phyloP scores from a whole-genome alignment of 768 basidiomycete species.

The Tulasnella sp. region DNA sequence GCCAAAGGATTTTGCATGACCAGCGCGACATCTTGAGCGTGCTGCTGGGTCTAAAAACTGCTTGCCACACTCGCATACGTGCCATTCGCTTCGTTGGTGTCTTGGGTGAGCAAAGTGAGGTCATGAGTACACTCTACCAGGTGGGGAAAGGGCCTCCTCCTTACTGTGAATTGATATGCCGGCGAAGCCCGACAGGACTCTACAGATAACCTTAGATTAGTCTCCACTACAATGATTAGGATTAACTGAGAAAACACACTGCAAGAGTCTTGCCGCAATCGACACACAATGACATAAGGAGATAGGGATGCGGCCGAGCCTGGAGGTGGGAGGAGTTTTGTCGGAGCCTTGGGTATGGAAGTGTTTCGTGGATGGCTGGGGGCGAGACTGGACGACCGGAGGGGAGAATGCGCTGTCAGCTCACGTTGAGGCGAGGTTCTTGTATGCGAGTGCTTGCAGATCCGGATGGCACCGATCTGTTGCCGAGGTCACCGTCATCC shows the following conservation, averaged over 20 bases:
- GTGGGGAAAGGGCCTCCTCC: not conserved
- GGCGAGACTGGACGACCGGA: not conserved
- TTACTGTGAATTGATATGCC: not conserved
- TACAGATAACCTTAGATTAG: not conserved
- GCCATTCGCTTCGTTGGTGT: not conserved
- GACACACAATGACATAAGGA: not conserved
- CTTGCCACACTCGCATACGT: not conserved
- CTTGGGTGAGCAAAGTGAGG: not conserved
- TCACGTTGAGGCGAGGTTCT: not conserved
- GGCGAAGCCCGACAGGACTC: not conserved
- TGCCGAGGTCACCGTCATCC: not conserved
- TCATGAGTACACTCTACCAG: not conserved
- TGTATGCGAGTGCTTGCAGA: not conserved
- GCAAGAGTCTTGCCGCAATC: slow-evolving; percentile 4
- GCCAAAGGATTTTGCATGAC: not conserved
- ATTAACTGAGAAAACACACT: not conserved
- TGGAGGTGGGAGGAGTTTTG: not conserved
- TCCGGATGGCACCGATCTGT: not conserved
- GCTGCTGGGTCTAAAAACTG: not conserved
- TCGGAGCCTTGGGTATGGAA: not conserved
- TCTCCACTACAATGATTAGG: not conserved
- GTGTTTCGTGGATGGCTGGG: not conserved
- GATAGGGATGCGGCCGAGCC: not conserved
- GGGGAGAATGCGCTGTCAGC: not conserved
- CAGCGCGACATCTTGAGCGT: not conserved